These are phyloP conservation scores for Starmerella bombi DNA, from an alignment of 805 yeast species.

Conservation along the genomic window DNA sequence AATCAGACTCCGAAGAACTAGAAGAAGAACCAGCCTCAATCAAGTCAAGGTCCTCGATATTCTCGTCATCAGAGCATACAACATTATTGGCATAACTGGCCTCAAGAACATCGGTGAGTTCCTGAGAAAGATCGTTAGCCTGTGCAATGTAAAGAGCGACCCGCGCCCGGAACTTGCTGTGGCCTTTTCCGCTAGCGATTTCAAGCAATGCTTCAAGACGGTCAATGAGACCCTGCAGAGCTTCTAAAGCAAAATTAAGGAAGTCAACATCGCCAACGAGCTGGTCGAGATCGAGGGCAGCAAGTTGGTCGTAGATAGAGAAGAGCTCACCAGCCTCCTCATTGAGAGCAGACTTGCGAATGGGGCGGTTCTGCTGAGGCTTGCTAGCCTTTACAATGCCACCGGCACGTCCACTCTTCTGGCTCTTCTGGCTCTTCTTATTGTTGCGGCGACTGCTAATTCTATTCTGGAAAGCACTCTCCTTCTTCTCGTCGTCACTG, in stretches of 20 bases:
- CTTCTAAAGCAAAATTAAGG: slow-evolving; percentile 17
- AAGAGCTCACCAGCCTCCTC: slow-evolving; percentile 22
- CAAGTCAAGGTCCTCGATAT: slow-evolving; percentile 8
- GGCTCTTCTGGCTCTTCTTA: slow-evolving; percentile 1
- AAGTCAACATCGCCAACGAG: slow-evolving; percentile 22
- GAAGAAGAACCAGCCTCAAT: neutral
- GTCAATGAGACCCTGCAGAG: slow-evolving; percentile 20
- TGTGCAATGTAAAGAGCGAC: slow-evolving; percentile 22
- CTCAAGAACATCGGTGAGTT: slow-evolving; percentile 21
- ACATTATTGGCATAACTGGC: slow-evolving; percentile 16
- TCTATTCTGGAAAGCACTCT: slow-evolving; percentile 6
- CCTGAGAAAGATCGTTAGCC: slow-evolving; percentile 18
- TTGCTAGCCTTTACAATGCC: slow-evolving; percentile 11
- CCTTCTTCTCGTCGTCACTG: slow-evolving; percentile 20
- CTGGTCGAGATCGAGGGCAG: slow-evolving; percentile 21
- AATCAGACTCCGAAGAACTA: neutral
- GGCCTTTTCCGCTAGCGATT: slow-evolving; percentile 19
- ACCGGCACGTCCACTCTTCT: neutral
- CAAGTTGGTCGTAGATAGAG: slow-evolving; percentile 20
- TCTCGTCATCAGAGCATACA: slow-evolving; percentile 12
- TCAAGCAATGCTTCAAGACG: slow-evolving; percentile 20
- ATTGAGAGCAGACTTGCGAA: slow-evolving; percentile 17
- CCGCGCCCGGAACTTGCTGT: slow-evolving; percentile 22
- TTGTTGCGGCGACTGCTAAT: slow-evolving; percentile 9
- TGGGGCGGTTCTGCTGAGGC: slow-evolving; percentile 3